Percentiles rank a stretch among this genome's conserved stretches.
Conservation (phyloP, 2,329 filamentous ascomycete genomes). For the Paecilomyces variotii region DNA sequence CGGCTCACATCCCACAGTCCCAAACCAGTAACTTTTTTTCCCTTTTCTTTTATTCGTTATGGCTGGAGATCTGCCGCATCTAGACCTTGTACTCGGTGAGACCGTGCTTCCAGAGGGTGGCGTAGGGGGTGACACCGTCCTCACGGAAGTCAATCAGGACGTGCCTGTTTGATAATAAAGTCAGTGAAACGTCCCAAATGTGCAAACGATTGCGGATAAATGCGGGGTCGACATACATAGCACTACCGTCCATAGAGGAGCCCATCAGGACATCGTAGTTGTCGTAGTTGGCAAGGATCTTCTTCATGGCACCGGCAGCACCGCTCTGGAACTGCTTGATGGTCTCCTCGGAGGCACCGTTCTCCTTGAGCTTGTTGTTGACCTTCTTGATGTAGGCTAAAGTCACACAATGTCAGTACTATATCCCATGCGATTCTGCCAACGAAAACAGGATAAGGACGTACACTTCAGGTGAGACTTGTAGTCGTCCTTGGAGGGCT, state of each 20-base stretch:
- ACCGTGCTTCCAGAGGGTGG: constrained; percentile 94
- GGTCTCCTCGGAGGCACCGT: constrained; percentile 53
- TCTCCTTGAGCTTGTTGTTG: constrained; percentile 61
- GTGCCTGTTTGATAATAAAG: constrained; percentile 47
- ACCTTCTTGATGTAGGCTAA: constrained; percentile 86
- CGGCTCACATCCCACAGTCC: neutral
- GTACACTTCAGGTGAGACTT: constrained; percentile 76
- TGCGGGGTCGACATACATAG: constrained; percentile 61
- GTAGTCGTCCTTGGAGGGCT: constrained; percentile 73
- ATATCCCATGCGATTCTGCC: neutral
- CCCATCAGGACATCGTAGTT: constrained; percentile 93
- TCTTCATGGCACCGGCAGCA: constrained; percentile 69
- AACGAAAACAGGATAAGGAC: constrained; percentile 17
- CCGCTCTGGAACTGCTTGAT: constrained; percentile 73
- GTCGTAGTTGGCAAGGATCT: constrained; percentile 83
- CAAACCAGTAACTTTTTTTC: neutral
- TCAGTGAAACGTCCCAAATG: neutral
- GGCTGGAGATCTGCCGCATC: constrained; percentile 7
- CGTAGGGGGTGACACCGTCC: constrained; percentile 83
- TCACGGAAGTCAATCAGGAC: constrained; percentile 96
- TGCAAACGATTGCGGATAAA: neutral
- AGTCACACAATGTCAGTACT: neutral
- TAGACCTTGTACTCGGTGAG: constrained; percentile 88
- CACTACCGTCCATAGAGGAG: constrained; percentile 85
- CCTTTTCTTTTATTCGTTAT: neutral